Evolutionary conservation across 202 grass and related monocot species (phyloP).

Genomic region (Tripidium arundinaceum): DNA sequence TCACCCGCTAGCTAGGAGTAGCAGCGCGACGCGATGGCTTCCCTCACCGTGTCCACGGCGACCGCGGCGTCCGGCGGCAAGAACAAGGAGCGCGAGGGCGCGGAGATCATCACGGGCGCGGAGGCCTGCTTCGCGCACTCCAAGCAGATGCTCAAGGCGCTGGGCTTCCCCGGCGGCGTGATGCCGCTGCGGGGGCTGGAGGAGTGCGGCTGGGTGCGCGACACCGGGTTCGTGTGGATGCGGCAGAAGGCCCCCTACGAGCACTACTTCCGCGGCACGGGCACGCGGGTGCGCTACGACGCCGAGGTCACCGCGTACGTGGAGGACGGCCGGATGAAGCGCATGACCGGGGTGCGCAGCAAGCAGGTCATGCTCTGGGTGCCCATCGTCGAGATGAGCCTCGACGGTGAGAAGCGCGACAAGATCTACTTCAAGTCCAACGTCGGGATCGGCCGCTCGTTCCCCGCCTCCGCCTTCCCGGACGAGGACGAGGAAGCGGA

Average conservation of each 20-base stretch:
- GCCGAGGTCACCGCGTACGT: conserved; percentile 79
- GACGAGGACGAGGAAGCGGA: conserved; percentile 42
- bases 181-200: conserved; percentile 74
- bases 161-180: conserved; percentile 69
- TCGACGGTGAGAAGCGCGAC: conserved; percentile 42
- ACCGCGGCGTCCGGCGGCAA: neutral
- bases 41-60: conserved; percentile 27
- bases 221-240: conserved; percentile 94
- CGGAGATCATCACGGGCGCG: conserved; percentile 57
- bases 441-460: conserved; percentile 68
- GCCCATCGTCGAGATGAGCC: conserved; percentile 83
- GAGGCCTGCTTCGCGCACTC: conserved; percentile 69
- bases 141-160: conserved; percentile 49
- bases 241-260: conserved; percentile 65
- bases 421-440: conserved; percentile 80
- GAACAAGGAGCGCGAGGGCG: conserved; percentile 41
- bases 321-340: conserved; percentile 78
- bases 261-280: conserved; percentile 66
- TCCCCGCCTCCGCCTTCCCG: conserved; percentile 58
- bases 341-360: conserved; percentile 74
- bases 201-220: conserved; percentile 71
- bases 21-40: neutral
- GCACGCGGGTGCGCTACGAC: conserved; percentile 61
- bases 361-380: conserved; percentile 91
- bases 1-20: neutral